phyloP scores from a whole-genome alignment of 129 eudicot genomes.

The Gnaphalium uliginosum region DNA sequence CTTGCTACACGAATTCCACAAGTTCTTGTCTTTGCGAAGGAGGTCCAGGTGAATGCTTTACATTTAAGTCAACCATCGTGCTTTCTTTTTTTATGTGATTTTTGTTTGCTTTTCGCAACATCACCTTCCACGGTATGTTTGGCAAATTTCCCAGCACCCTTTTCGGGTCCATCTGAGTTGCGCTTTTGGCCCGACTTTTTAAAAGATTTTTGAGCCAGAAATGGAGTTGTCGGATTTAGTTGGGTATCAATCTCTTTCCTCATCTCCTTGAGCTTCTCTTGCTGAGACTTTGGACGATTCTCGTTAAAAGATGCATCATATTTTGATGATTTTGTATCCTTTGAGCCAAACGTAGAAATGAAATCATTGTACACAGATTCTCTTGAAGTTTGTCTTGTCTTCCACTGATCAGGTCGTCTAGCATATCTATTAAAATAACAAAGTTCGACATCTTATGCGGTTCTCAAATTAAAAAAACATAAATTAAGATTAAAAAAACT shows the following conservation, averaged over 20 bases:
- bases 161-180: constrained; percentile 33
- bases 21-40: constrained; percentile 29
- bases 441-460: not conserved
- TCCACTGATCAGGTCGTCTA: constrained; percentile 86
- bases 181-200: constrained; percentile 42
- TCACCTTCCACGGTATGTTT: constrained; percentile 36
- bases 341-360: constrained; percentile 61
- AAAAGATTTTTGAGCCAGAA: constrained; percentile 41
- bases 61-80: constrained; percentile 21
- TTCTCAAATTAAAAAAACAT: not conserved
- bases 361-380: constrained; percentile 72
- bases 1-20: constrained; percentile 3
- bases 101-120: constrained; percentile 39
- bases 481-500: constrained; percentile 3
- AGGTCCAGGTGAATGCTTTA: constrained; percentile 22
- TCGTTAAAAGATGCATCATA: constrained; percentile 46
- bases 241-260: constrained; percentile 73
- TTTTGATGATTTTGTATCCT: constrained; percentile 39
- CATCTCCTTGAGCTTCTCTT: constrained; percentile 71
- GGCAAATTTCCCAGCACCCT: constrained; percentile 27
- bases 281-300: constrained; percentile 43
- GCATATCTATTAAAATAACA: constrained; percentile 49
- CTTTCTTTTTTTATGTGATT: constrained; percentile 38
- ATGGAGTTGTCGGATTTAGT: constrained; percentile 37
- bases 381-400: constrained; percentile 66